Evolutionary conservation across 805 yeast genomes (phyloP).

Genomic region (Schwanniomyces pseudopolymorphus): DNA sequence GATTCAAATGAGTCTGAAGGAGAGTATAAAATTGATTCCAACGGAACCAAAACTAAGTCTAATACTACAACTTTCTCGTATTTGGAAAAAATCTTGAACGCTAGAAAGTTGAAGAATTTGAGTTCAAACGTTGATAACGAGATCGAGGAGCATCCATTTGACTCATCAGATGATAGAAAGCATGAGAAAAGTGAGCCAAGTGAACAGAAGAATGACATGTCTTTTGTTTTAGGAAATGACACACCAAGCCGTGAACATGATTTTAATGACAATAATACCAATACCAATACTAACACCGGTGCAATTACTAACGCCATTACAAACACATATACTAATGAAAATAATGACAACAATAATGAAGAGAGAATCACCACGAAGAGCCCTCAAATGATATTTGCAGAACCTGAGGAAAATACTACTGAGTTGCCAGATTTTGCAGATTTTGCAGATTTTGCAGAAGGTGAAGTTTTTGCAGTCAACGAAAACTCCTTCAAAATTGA

Average conservation of each 20-base stretch:
- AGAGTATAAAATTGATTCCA: too few relatives aligned
- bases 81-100: constrained; percentile 29
- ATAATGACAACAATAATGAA: not conserved
- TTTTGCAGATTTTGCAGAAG: not conserved
- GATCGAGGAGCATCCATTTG: too few relatives aligned
- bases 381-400: not conserved
- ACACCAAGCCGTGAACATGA: not conserved
- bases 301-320: too few relatives aligned
- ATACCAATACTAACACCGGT: too few relatives aligned
- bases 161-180: too few relatives aligned
- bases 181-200: too few relatives aligned
- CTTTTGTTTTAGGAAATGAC: not conserved
- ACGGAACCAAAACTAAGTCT: not conserved
- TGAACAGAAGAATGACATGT: not conserved
- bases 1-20: too few relatives aligned
- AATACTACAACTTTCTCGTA: constrained; percentile 18
- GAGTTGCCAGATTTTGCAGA: not conserved
- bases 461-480: not conserved
- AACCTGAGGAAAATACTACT: too few relatives aligned
- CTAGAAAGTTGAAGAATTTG: constrained; percentile 6
- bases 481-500: not conserved
- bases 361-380: not conserved
- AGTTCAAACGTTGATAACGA: too few relatives aligned
- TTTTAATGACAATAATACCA: not conserved
- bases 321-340: not conserved